Evolutionary conservation across 148 eudicot species (phyloP), one percentile per base, ranked within the genome.

Genomic region (Spergularia marina): DNA sequence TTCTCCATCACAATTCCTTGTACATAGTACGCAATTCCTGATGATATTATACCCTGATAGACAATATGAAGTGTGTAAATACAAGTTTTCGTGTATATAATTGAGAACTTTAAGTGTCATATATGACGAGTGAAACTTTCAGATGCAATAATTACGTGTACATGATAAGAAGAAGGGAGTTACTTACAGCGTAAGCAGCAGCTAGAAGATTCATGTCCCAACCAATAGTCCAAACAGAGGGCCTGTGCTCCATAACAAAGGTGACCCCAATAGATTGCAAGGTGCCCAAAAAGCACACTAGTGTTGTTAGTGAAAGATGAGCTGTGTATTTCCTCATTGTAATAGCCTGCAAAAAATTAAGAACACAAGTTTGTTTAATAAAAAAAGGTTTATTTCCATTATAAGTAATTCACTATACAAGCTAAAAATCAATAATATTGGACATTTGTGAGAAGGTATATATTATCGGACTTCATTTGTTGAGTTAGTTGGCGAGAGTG

Each of bases 1-100:
- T 88, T 89, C 77, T 91, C 72, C 98, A 96, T 96, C 18, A 96
- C 98, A 20, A 91, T 70, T 0, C 99, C 99, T 89, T 96, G 99
- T 2, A 96, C 99, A 72, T 92, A 96, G 82, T 96, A 96, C 68
- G 99, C 88, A 68, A 88, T 80, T 71, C 91, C 84, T 25, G 91
- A 88, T 77, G 90, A 75, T 41, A 91, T 88, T 68, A 84, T 78
- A 10, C 86, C 86, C 86, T 84, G 56, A 34, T 12, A 17, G 15
- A 10, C 2, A 3, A 21, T 6, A 10, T n/a, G 12, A 68, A 6
- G 14, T 5, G 21, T 5, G 2, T 44, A 44, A 9, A 44, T 9
- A 5, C 49, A 9, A 44, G 49, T 44, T 44, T 44, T 44, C 36
- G 36, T 30, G 36, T 30, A 30, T 30, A 30, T 1, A 30, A 30